Evolutionary conservation across 2,329 filamentous ascomycete genomes (phyloP).

Genomic region (Xylariomycetidae sp.): DNA sequence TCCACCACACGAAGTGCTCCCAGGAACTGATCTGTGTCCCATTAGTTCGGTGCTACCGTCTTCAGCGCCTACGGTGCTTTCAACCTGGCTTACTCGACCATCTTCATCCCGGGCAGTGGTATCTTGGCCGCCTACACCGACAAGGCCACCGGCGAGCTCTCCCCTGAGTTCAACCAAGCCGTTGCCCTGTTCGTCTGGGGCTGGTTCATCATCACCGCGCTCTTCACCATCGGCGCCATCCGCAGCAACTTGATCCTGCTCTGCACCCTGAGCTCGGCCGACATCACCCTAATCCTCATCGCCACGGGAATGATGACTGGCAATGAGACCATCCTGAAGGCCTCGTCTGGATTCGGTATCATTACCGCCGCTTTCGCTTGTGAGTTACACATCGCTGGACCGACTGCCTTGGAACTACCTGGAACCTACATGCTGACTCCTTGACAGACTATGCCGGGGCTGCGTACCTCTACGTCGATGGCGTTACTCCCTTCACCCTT

Average conservation of each 20-base stretch:
- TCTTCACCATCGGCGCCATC: conserved; percentile 21
- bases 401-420: no score
- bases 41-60: conserved; percentile 30
- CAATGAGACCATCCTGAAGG: conserved; percentile 13
- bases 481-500: conserved; percentile 16
- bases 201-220: conserved; percentile 22
- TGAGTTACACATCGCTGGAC: conserved; percentile 15
- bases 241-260: conserved; percentile 17
- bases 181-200: conserved; percentile 21
- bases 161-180: conserved; percentile 19
- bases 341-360: conserved; percentile 18
- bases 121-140: conserved; percentile 31
- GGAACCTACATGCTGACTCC: conserved; percentile 3
- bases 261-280: conserved; percentile 14
- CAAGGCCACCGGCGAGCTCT: conserved; percentile 17
- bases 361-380: conserved; percentile 14
- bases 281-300: conserved; percentile 18
- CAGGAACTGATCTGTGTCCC: neutral
- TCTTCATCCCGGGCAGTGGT: conserved; percentile 31
- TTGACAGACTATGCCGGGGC: conserved; percentile 15
- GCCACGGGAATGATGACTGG: conserved; percentile 16
- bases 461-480: conserved; percentile 17
- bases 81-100: conserved; percentile 33
- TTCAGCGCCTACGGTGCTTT: conserved; percentile 33
- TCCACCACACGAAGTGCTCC: no score